Conservation (phyloP, 495 filamentous ascomycete genomes). For the Penicillium herquei region DNA sequence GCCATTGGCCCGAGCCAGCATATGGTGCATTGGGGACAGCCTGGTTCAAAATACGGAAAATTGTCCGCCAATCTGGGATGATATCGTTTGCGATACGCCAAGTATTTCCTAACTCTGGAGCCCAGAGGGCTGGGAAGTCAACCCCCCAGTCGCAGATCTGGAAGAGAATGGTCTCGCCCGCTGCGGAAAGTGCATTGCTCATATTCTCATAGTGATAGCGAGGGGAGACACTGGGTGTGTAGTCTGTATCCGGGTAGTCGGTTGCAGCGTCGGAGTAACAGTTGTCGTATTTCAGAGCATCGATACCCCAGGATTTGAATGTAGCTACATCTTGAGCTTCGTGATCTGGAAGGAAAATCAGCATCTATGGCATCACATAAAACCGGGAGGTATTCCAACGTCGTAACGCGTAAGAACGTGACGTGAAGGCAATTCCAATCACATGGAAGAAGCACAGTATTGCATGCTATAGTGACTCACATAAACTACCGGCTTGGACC, state of each 20-base stretch:
- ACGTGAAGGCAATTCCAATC: too few species aligned
- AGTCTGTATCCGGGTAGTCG: conserved; percentile 40
- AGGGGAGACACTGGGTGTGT: conserved; percentile 33
- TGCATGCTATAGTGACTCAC: conserved; percentile 13
- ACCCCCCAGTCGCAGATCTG: conserved; percentile 56
- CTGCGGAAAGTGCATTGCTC: conserved; percentile 23
- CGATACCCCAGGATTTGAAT: conserved; percentile 44
- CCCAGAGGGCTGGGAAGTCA: conserved; percentile 49
- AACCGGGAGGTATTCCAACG: too few species aligned
- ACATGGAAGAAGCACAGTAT: neutral
- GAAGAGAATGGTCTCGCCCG: conserved; percentile 40
- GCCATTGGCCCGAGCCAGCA: conserved; percentile 45
- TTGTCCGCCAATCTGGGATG: conserved; percentile 47
- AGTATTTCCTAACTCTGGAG: conserved; percentile 42
- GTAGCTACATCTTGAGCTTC: conserved; percentile 45
- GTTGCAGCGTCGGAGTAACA: conserved; percentile 44
- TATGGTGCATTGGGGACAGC: conserved; percentile 39
- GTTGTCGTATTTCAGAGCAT: conserved; percentile 54
- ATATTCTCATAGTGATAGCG: conserved; percentile 31
- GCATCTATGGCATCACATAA: neutral
- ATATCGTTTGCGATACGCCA: conserved; percentile 59
- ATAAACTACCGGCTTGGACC: conserved; percentile 28
- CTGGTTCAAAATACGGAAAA: conserved; percentile 51
- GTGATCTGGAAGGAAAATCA: conserved; percentile 26
- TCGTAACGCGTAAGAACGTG: too few species aligned